These are phyloP conservation scores for Zizania latifolia DNA, from an alignment of 176 grass and related monocot genomes.

Conservation along the genomic window DNA sequence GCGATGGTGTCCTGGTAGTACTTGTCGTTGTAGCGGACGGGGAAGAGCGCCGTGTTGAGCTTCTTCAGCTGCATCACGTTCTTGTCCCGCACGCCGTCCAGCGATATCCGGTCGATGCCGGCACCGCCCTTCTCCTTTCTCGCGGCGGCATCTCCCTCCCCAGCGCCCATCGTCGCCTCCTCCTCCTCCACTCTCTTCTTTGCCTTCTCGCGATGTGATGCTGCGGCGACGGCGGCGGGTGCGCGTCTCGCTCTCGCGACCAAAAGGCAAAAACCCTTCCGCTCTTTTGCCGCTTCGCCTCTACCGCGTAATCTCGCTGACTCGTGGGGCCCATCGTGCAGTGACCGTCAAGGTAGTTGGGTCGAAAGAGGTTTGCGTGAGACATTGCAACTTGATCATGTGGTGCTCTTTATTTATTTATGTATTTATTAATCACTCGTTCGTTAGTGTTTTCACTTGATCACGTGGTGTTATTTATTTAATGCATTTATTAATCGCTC, in stretches of 20 bases:
- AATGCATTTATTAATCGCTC: too few relatives aligned
- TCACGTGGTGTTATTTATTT: too few relatives aligned
- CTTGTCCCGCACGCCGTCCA: slow-evolving; percentile 89
- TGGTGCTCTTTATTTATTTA: too few relatives aligned
- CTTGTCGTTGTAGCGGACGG: slow-evolving; percentile 94
- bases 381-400: too few relatives aligned
- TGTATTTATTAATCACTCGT: too few relatives aligned
- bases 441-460: too few relatives aligned
- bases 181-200: too few relatives aligned
- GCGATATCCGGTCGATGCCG: slow-evolving; percentile 58
- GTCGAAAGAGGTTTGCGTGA: too few relatives aligned
- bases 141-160: slow-evolving; percentile 14
- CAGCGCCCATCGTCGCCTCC: slow-evolving; percentile 24
- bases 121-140: slow-evolving; percentile 37
- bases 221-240: slow-evolving; percentile 22
- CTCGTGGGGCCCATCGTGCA: neutral
- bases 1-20: slow-evolving; percentile 86
- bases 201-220: too few relatives aligned
- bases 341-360: too few relatives aligned
- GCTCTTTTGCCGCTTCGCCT: slow-evolving; percentile 1
- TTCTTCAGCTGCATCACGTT: slow-evolving; percentile 99
- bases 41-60: slow-evolving; percentile 92
- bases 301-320: neutral
- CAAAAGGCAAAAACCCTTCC: slow-evolving; percentile 47
- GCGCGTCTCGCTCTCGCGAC: slow-evolving; percentile 2